Base-by-base conservation (phyloP, 805 yeast genomes). In the Candida schatavii region DNA sequence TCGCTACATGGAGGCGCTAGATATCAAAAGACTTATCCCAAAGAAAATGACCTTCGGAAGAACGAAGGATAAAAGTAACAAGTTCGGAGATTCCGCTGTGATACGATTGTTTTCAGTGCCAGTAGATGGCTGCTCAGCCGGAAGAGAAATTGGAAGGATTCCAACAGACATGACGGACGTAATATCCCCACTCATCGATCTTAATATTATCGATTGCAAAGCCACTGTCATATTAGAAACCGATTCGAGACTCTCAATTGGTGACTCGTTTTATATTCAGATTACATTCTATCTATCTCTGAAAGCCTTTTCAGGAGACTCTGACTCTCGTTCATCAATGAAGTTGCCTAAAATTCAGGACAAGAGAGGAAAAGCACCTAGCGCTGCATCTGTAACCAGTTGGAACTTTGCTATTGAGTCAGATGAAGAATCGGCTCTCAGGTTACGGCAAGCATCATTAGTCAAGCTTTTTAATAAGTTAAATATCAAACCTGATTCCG, bases 201-300 rank as follows among this genome's bases (percentile, higher is more conserved):
- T 75, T 7, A 67, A 70, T 5, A 68, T 80, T 3, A 75, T 85
- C 30, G 54, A 56, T 2, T 81, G 87, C 49, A 75, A 75, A 30
- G 79, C 79, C 1, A 71, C 78, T 0, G 70, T 86, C 27, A 70
- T 85, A 5, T 78, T 73, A 52, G 78, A 82, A 32, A 84, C 81
- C 15, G 65, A 68, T 9, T 45, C 49, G 22, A 58, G 81, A 23
- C 57, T 89, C 26, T 70, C 85, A 7, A 76, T 81, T 1, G 98
- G 97, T 3, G 95, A 88, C 54, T 71, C 83, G 1, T 83, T 90
- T 52, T 69, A 78, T 18, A 66, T 88, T 0, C 87, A 82, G 51
- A 62, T 87, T 3, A 86, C 88, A 51, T 78, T 88, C 44, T 86
- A 59, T 54, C 56, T 90, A 20, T 72, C 25, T 3, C 28, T 19